Evolutionary conservation across 2,329 filamentous ascomycete genomes (phyloP).

Genomic region (Monilinia aucupariae): DNA sequence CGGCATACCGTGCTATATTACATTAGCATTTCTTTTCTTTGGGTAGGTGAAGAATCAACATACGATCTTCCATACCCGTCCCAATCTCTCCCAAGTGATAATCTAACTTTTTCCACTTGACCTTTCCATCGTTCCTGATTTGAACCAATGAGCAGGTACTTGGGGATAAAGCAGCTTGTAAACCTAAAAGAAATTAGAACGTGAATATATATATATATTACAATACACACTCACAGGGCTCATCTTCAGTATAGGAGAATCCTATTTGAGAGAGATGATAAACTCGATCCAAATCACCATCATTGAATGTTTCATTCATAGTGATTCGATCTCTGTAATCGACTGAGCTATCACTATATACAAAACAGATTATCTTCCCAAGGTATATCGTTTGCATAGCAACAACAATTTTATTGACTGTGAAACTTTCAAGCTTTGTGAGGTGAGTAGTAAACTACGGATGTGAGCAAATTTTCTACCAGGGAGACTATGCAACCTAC

Average conservation of each 20-base stretch:
- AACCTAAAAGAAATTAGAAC: slow-evolving; percentile 38
- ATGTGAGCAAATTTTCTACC: slow-evolving; percentile 10
- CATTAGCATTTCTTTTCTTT: slow-evolving; percentile 23
- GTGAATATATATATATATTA: neutral
- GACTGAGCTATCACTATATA: slow-evolving; percentile 73
- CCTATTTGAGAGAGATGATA: slow-evolving; percentile 70
- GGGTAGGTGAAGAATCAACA: slow-evolving; percentile 21
- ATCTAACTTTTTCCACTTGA: slow-evolving; percentile 53
- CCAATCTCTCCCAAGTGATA: slow-evolving; percentile 47
- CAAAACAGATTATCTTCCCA: slow-evolving; percentile 65
- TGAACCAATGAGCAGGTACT: slow-evolving; percentile 55
- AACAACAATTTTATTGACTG: slow-evolving; percentile 65
- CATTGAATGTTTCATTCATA: slow-evolving; percentile 62
- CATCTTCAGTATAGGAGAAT: slow-evolving; percentile 63
- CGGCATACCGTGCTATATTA: slow-evolving; percentile 46
- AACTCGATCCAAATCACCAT: slow-evolving; percentile 59
- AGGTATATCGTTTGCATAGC: slow-evolving; percentile 63
- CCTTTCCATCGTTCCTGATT: slow-evolving; percentile 51
- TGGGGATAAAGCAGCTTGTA: slow-evolving; percentile 57
- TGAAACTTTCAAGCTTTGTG: slow-evolving; percentile 60
- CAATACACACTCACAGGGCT: slow-evolving; percentile 50
- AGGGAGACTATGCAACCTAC: slow-evolving; percentile 25
- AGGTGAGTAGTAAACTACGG: slow-evolving; percentile 44
- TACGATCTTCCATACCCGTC: slow-evolving; percentile 46
- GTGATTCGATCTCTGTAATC: slow-evolving; percentile 73